Evolutionary conservation across 352 stramenopile genomes (phyloP).

Genomic region (Pythium insidiosum): DNA sequence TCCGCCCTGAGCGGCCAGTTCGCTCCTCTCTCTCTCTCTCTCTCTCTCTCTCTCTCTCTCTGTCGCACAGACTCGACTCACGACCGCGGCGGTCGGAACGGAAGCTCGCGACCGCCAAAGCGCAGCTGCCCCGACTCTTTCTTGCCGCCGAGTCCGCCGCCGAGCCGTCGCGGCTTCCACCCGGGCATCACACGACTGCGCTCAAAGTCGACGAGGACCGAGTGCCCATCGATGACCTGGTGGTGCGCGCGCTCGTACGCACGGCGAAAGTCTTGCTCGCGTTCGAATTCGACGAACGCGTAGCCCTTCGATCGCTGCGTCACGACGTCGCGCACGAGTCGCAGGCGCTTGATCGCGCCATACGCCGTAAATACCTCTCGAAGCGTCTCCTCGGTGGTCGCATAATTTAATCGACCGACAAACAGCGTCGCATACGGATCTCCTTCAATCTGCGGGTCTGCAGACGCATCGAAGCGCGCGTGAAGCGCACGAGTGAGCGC

Average conservation of each 20-base stretch:
- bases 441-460: constrained; percentile 52
- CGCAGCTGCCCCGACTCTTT: constrained; percentile 81
- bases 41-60: too few relatives aligned
- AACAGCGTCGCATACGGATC: constrained; percentile 67
- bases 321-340: constrained; percentile 56
- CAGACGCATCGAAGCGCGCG: constrained; percentile 37
- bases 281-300: constrained; percentile 68
- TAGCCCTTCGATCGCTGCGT: constrained; percentile 66
- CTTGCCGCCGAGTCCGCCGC: constrained; percentile 59
- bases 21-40: too few relatives aligned
- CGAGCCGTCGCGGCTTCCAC: constrained; percentile 77
- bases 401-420: constrained; percentile 48
- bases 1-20: too few relatives aligned
- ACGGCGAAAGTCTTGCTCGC: constrained; percentile 39
- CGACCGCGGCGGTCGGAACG: constrained; percentile 45
- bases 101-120: constrained; percentile 69
- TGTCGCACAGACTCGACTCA: too few relatives aligned
- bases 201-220: constrained; percentile 73
- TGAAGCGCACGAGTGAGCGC: constrained; percentile 42
- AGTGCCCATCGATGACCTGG: constrained; percentile 42
- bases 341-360: constrained; percentile 35
- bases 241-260: constrained; percentile 54
- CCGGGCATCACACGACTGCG: constrained; percentile 67
- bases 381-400: constrained; percentile 47
- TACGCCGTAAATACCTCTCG: constrained; percentile 31